Percentiles rank a stretch among this genome's conserved stretches.
Conservation (phyloP, 768 basidiomycete species). For the Psilocybe subaeruginosa region DNA sequence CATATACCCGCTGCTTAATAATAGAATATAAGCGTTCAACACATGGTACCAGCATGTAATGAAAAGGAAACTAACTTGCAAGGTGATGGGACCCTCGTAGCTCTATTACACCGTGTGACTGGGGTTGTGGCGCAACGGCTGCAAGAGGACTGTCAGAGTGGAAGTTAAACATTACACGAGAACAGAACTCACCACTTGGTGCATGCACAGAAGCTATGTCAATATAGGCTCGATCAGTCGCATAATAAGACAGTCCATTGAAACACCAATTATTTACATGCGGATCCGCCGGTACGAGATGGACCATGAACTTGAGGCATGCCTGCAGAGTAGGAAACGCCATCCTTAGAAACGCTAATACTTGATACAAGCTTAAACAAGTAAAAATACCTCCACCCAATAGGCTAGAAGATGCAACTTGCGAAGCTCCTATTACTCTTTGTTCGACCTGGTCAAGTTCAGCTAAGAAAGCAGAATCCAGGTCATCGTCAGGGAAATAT, state of each 20-base stretch:
- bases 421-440: slow-evolving; percentile 20
- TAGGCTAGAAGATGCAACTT: not conserved
- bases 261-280: slow-evolving; percentile 4
- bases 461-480: slow-evolving; percentile 39
- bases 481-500: slow-evolving; percentile 24
- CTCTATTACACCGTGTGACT: slow-evolving; percentile 1
- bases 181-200: not conserved
- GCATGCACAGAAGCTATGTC: not conserved
- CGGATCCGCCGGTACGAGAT: slow-evolving; percentile 1
- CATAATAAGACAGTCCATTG: not conserved
- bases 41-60: not conserved
- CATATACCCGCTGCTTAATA: slow-evolving; percentile 1
- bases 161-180: no score
- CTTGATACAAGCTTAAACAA: not conserved
- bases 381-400: slow-evolving; percentile 7
- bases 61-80: slow-evolving; percentile 8
- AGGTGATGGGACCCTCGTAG: slow-evolving; percentile 13
- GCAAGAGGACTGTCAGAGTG: not conserved
- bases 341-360: no score
- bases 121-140: slow-evolving; percentile 1
- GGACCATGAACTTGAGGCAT: not conserved
- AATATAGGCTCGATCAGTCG: not conserved
- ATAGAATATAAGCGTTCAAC: not conserved
- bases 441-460: slow-evolving; percentile 53
- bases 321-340: not conserved